Evolutionary conservation across 345 rosid genomes (phyloP), one percentile per base, ranked within the genome.

Genomic region (Eucalyptus polyanthemos): DNA sequence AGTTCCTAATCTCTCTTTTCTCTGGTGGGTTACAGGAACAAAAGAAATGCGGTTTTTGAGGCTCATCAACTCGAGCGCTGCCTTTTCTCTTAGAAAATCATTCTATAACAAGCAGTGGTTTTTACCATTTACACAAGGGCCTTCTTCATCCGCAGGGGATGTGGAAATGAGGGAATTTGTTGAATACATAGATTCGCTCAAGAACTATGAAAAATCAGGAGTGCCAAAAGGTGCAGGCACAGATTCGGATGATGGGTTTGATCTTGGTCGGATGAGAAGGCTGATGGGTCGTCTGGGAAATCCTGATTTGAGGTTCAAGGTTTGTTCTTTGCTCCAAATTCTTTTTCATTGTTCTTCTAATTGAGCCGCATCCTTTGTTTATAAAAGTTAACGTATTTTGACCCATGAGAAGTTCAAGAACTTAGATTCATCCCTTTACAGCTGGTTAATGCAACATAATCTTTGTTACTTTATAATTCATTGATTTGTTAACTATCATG

Each of bases 221-320:
- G 94, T 95, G 29, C 98, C 98, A 14, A 97, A 93, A 91, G 98
- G 92, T 80, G 98, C 99, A 7, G 99, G 98, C 60, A 95, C 97
- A 9, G 98, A 98, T 91, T 96, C 99, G 2, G 94, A 91, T 76
- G 96, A 96, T 2, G 99, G 99, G 11, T 95, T 98, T 80, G 98
- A 98, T 93, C 94, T 98, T 76, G 92, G 94, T 88, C 94, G 98
- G 34, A 97, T 97, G 98, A 91, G 92, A 87, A 95, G 98, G 56
- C 94, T 98, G 88, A 90, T 96, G 98, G 90, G 88, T 88, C 94
- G 94, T 37, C 98, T 98, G 49, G 95, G 94, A 69, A 96, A 96
- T 89, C 99, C 99, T 58, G 97, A 95, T 29, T 91, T 91, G 40
- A 93, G 91, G 24, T 97, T 95, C 94, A 95, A 98, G 99, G 99